Percentiles rank a stretch among this genome's conserved stretches.
phyloP scores from a whole-genome alignment of 257 asterid species.

The Solanum rostratum region DNA sequence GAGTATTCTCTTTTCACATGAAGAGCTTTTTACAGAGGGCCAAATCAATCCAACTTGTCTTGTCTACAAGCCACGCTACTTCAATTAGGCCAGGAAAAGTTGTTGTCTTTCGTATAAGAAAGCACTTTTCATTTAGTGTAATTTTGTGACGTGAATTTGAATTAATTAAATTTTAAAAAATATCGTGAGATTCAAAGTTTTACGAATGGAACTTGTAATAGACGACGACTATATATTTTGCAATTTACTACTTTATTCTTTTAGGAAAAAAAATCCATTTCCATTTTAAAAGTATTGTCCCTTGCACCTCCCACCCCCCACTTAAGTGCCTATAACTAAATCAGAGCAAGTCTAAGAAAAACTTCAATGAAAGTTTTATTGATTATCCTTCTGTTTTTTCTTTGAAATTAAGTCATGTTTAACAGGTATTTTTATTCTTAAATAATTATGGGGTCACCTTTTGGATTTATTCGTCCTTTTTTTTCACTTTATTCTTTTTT shows the following conservation, averaged over 20 bases:
- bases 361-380: background rate
- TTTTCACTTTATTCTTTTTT: background rate
- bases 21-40: background rate
- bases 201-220: background rate
- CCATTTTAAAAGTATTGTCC: too few species aligned
- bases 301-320: too few species aligned
- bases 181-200: background rate
- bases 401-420: background rate
- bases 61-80: background rate
- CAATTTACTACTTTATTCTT: too few species aligned
- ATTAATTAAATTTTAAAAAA: rapidly evolving
- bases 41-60: background rate
- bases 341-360: background rate
- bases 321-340: background rate
- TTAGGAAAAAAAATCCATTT: background rate
- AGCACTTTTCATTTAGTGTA: background rate
- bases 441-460: background rate
- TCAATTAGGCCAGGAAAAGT: background rate
- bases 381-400: background rate
- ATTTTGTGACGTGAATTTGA: background rate
- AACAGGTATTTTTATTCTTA: background rate
- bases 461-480: background rate
- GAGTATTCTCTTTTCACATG: background rate
- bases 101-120: background rate
- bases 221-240: too few species aligned